Base-by-base conservation (phyloP, 306 rosid species). In the Hippophae gyantsensis region DNA sequence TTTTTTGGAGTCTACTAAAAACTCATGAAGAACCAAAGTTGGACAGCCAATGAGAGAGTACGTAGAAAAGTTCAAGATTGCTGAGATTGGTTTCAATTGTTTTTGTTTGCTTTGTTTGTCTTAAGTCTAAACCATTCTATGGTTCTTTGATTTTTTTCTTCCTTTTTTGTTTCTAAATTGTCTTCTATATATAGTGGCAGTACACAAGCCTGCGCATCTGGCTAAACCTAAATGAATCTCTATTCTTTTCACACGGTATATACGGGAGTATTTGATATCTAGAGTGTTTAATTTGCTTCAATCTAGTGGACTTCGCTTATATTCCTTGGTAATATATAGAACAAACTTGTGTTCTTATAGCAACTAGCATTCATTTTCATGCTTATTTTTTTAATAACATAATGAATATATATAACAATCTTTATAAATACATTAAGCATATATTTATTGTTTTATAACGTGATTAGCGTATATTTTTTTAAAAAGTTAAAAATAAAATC, bases 241-340 rank as follows among this genome's bases (percentile, higher is more conserved):
- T 32, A 68, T 67, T 72, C 68, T 69, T 67, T 69, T 67, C 78
- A 68, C 72, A 76, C 77, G 76, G 86, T 80, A 80, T 73, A 80
- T 80, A 80, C 66, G 72, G 82, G 75, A 70, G 79, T 73, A 68
- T 77, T 80, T 58, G 25, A 73, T 73, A 73, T 72, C 74, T 76
- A 72, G 76, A 63, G 85, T 76, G 78, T 67, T 70, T 59, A 67
- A 72, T 63, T 76, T 76, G 83, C 63, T 66, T 69, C 75, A 72
- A 65, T 57, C 47, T 60, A 60, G 62, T 61, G 45, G 72, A 46
- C 63, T 69, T 63, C 49, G 63, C 32, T 57, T 61, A 50, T 68
- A 49, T 61, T 67, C 48, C 48, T 46, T 64, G 69, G 60, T 58
- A 60, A 63, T 64, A 18, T 66, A 67, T 60, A 57, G 64, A 61